Conservation (phyloP, 257 asterid species). For the Nemophila menziesii region DNA sequence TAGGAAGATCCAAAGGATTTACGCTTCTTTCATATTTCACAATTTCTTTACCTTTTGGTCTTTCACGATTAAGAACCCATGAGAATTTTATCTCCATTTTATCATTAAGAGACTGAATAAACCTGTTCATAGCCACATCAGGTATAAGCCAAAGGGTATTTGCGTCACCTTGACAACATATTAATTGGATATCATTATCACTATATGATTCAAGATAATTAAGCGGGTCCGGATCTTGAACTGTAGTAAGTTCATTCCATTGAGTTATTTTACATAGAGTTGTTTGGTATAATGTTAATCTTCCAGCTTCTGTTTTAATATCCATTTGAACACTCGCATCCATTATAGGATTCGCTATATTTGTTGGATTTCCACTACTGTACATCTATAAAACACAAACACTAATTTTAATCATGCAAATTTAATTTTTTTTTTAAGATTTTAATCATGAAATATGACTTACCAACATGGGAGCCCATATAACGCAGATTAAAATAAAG, state of each 20-base stretch:
- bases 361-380: slow-evolving; percentile 97
- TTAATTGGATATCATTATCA: slow-evolving; percentile 68
- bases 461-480: slow-evolving; percentile 99
- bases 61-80: slow-evolving; percentile 87
- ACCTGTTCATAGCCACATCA: slow-evolving; percentile 62
- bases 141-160: slow-evolving; percentile 87
- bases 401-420: neutral
- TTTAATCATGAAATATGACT: slow-evolving; percentile 13
- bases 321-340: slow-evolving; percentile 90
- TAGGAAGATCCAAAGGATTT: slow-evolving; percentile 52
- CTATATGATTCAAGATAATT: slow-evolving; percentile 55
- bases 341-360: slow-evolving; percentile 86
- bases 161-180: slow-evolving; percentile 92
- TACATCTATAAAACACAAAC: slow-evolving; percentile 60
- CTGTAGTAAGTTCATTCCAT: slow-evolving; percentile 40
- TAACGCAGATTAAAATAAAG: slow-evolving; percentile 72
- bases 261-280: slow-evolving; percentile 73
- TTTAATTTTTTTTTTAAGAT: neutral
- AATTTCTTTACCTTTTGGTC: slow-evolving; percentile 91
- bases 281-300: slow-evolving; percentile 73
- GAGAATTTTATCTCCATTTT: slow-evolving; percentile 61
- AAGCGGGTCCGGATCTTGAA: slow-evolving; percentile 52
- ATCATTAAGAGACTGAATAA: slow-evolving; percentile 46
- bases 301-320: slow-evolving; percentile 68
- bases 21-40: slow-evolving; percentile 70